A percentile compares a stretch with the other conserved stretches of the same genome.
Conservation (phyloP, 805 yeast genomes). For the Kregervanrija fluxuum region DNA sequence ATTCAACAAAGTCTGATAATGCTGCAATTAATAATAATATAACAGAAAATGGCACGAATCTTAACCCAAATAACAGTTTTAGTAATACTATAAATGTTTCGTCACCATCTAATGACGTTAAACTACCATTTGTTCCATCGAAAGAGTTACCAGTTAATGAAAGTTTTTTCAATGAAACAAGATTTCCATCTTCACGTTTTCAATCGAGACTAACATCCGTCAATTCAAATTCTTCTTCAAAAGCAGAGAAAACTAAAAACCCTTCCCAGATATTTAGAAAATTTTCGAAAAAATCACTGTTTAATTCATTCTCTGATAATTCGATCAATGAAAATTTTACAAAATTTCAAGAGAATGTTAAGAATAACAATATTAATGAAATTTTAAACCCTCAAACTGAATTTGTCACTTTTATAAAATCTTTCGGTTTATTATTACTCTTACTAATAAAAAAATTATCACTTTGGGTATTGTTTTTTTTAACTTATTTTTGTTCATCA, state of each 20-base stretch:
- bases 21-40: neutral
- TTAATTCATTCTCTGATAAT: neutral
- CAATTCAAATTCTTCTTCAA: neutral
- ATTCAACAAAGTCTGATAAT: conserved; percentile 1
- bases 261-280: conserved; percentile 1
- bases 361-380: conserved; percentile 2
- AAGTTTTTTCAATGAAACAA: conserved; percentile 3
- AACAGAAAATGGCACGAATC: neutral
- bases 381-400: conserved; percentile 14
- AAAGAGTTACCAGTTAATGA: conserved; percentile 7
- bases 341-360: neutral
- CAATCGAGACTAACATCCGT: neutral
- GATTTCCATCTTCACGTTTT: conserved; percentile 1
- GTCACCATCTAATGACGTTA: neutral
- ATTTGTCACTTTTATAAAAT: conserved; percentile 18
- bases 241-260: neutral
- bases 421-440: conserved; percentile 12
- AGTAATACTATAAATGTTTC: neutral
- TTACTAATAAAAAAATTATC: conserved; percentile 17
- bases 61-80: neutral
- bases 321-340: neutral
- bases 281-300: conserved; percentile 2
- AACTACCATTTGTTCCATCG: conserved; percentile 12
- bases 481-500: conserved; percentile 12
- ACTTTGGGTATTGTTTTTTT: conserved; percentile 19